phyloP scores from a whole-genome alignment of 108 stramenopile genomes.

The Pseudonitzschia multistriata region DNA sequence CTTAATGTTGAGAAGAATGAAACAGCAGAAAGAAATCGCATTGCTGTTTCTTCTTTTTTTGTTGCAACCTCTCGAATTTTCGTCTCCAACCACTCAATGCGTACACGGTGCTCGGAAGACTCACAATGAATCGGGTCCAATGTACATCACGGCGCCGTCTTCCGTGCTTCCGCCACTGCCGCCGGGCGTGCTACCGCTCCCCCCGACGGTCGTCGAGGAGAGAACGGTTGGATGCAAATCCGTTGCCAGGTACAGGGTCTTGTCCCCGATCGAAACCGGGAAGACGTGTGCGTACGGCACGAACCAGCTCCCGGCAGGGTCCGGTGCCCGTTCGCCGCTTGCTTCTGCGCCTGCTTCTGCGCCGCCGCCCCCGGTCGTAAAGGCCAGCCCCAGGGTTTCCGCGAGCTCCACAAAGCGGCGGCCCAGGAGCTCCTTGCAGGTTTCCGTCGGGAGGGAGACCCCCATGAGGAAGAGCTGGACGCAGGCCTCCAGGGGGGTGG shows the following conservation, averaged over 20 bases:
- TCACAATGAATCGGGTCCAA: conserved; percentile 75
- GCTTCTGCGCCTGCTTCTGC: neutral
- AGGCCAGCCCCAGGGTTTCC: conserved; percentile 52
- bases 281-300: conserved; percentile 69
- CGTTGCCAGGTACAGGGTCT: conserved; percentile 41
- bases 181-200: neutral
- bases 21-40: neutral
- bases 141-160: conserved; percentile 69
- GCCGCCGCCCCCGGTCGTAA: conserved; percentile 3
- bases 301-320: conserved; percentile 31
- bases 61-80: too few relatives aligned
- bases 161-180: neutral
- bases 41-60: neutral
- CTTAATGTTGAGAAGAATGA: neutral
- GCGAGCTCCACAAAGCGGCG: conserved; percentile 38
- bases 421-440: conserved; percentile 38
- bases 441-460: conserved; percentile 27
- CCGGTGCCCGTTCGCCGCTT: neutral
- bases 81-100: too few relatives aligned
- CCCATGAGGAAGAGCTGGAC: conserved; percentile 23
- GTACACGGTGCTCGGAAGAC: neutral
- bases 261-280: conserved; percentile 27
- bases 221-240: conserved; percentile 79
- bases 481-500: conserved; percentile 10
- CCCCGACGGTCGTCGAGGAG: conserved; percentile 48